Evolutionary conservation across 257 asterid species (phyloP).

Genomic region (Apocynum venetum): DNA sequence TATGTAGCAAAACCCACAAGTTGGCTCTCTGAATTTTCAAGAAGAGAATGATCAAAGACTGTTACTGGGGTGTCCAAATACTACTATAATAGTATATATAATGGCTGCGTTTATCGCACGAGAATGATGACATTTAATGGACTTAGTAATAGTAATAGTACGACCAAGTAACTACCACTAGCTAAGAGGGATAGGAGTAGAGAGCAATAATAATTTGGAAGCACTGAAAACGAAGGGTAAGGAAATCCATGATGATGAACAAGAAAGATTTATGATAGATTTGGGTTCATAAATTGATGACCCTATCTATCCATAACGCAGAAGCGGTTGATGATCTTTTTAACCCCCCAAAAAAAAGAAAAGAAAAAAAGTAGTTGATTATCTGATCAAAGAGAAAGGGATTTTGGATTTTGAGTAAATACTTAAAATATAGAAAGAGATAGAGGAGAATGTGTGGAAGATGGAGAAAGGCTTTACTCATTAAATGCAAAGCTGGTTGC

Average conservation of each 20-base stretch:
- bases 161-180: not conserved
- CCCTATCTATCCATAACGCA: constrained; percentile 19
- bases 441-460: not conserved
- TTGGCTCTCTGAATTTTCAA: no score
- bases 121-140: not conserved
- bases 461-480: constrained; percentile 1
- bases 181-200: not conserved
- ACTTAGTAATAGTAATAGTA: not conserved
- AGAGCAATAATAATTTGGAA: constrained; percentile 7
- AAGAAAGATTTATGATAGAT: constrained; percentile 7
- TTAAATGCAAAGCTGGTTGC: constrained; percentile 54
- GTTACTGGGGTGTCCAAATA: no score
- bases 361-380: no score
- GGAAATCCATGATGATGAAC: constrained; percentile 3
- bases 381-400: not conserved
- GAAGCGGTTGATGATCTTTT: no score
- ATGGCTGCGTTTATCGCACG: not conserved
- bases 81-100: no score
- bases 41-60: no score
- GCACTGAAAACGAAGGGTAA: constrained; percentile 27
- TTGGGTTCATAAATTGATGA: constrained; percentile 26
- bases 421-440: no score
- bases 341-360: not conserved
- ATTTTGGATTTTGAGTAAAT: no score
- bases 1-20: no score